phyloP scores from a whole-genome alignment of 176 grass and related monocot genomes.

The Cenchrus americanus region DNA sequence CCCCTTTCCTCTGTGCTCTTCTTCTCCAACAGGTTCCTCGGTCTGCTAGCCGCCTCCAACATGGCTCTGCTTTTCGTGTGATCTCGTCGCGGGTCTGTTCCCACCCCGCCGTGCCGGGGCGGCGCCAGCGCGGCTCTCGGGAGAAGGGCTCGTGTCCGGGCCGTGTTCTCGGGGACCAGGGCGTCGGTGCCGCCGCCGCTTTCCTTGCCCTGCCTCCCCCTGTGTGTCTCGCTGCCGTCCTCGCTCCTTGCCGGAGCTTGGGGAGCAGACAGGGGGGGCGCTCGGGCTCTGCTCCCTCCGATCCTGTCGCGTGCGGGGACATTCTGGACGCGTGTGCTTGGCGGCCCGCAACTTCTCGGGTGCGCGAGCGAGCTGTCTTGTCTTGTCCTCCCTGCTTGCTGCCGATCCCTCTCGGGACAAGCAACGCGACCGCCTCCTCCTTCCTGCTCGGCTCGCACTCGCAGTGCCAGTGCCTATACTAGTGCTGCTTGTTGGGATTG shows the following conservation, averaged over 20 bases:
- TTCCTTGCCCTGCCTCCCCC: not conserved
- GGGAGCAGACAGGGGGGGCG: not conserved
- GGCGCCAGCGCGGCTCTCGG: not conserved
- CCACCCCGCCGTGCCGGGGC: slow-evolving; percentile 15
- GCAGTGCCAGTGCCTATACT: too few species aligned
- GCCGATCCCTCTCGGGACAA: slow-evolving; percentile 14
- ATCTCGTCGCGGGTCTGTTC: slow-evolving; percentile 31
- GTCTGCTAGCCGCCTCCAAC: not conserved
- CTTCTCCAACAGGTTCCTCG: slow-evolving; percentile 30
- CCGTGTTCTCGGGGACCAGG: slow-evolving; percentile 34
- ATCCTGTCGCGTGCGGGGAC: slow-evolving; percentile 26
- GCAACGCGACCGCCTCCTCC: not conserved
- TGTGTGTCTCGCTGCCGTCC: not conserved
- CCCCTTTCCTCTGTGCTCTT: slow-evolving; percentile 26
- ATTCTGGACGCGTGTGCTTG: slow-evolving; percentile 39
- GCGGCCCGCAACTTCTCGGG: slow-evolving; percentile 41
- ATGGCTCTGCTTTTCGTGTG: slow-evolving; percentile 52
- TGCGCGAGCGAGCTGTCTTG: slow-evolving; percentile 24
- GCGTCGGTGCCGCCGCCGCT: slow-evolving; percentile 36
- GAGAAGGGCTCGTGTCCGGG: slow-evolving; percentile 15
- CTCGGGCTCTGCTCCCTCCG: slow-evolving; percentile 13
- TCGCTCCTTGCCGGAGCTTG: slow-evolving; percentile 12
- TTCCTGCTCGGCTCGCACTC: not conserved
- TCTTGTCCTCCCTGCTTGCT: slow-evolving; percentile 2
- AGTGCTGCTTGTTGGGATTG: not conserved